A percentile compares a stretch with the other conserved stretches of the same genome.
phyloP scores from a whole-genome alignment of 176 grass and related monocot genomes.

The Triticum timopheevii region DNA sequence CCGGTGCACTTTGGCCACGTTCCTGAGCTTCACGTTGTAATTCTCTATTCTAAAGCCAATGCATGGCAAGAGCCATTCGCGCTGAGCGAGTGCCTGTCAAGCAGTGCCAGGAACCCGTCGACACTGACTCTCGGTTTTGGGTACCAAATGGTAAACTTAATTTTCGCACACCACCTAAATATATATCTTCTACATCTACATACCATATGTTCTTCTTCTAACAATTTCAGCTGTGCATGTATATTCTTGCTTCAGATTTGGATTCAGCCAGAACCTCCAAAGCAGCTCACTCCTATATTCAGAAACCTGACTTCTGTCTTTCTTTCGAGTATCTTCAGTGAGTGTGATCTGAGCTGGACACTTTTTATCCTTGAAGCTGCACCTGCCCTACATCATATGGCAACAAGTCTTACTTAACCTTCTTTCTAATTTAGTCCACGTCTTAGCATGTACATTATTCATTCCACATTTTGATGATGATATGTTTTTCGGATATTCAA shows the following conservation, averaged over 20 bases:
- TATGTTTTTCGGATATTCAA: no score
- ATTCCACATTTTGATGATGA: no score
- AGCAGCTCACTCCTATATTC: neutral
- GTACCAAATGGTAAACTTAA: neutral
- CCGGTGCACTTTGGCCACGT: neutral
- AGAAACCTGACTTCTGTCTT: neutral
- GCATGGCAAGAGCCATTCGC: neutral
- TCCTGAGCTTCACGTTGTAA: neutral
- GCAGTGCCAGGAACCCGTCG: neutral
- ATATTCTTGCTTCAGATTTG: neutral
- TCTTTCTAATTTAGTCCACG: neutral
- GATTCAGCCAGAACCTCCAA: neutral
- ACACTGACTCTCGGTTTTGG: neutral
- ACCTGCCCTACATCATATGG: neutral
- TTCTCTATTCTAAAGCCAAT: neutral
- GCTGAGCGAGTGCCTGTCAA: neutral
- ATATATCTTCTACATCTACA: no score
- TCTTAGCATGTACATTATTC: neutral
- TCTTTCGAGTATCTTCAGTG: neutral
- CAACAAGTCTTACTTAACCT: neutral
- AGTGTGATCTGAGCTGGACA: neutral
- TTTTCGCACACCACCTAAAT: neutral
- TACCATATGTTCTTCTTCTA: neutral
- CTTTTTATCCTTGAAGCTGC: neutral
- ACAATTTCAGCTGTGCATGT: neutral